Conservation (phyloP, 352 stramenopile species). For the Phytophthora uliginosa region DNA sequence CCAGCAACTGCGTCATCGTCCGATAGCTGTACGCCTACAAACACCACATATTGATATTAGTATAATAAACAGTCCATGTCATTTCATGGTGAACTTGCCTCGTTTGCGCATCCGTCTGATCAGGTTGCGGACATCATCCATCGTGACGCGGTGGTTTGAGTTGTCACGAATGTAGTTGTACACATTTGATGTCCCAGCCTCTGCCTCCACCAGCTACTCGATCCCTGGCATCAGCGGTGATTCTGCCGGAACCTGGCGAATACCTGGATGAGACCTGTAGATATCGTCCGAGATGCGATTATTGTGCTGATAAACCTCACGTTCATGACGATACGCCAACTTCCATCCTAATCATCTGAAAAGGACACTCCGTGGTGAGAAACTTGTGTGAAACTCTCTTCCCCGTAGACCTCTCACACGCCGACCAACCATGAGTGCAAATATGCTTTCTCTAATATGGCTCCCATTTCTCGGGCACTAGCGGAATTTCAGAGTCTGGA, state of each 20-base stretch:
- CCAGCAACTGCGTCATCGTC: conserved; percentile 14
- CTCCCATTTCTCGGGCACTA: neutral
- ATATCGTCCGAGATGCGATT: conserved; percentile 3
- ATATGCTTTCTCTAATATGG: conserved; percentile 16
- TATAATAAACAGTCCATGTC: neutral
- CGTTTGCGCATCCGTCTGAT: neutral
- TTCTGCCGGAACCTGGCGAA: conserved; percentile 16
- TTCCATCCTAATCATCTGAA: neutral
- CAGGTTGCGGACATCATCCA: conserved; percentile 6
- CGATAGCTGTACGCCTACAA: neutral
- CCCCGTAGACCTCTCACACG: conserved; percentile 1
- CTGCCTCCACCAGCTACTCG: conserved; percentile 7
- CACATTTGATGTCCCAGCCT: conserved; percentile 7
- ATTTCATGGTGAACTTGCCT: neutral
- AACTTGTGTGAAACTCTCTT: conserved; percentile 6
- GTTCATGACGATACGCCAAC: conserved; percentile 11
- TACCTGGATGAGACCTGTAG: conserved; percentile 26
- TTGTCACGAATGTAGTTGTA: conserved; percentile 23
- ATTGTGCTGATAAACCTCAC: neutral
- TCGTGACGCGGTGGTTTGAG: conserved; percentile 9
- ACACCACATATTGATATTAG: neutral
- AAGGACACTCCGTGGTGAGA: neutral
- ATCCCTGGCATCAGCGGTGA: conserved; percentile 8
- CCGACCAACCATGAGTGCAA: conserved; percentile 6
- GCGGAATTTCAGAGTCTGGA: conserved; percentile 1